phyloP scores from a whole-genome alignment of 352 stramenopile genomes.

The Aphanomyces astaci region DNA sequence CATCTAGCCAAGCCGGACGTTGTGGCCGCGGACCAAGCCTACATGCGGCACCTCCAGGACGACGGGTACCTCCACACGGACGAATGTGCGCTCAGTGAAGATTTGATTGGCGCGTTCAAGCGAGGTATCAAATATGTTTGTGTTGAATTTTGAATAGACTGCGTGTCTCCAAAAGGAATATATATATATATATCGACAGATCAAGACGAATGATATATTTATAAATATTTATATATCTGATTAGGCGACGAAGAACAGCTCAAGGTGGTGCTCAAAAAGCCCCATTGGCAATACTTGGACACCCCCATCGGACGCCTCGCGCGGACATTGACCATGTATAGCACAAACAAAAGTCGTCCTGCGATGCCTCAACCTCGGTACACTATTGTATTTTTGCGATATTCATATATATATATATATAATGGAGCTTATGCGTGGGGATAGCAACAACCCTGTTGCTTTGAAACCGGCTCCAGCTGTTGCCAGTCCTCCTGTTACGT shows the following conservation, averaged over 20 bases:
- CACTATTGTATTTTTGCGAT: neutral
- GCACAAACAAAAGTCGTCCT: no score
- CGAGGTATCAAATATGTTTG: neutral
- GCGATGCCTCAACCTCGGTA: no score
- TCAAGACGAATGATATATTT: no score
- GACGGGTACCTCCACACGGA: conserved; percentile 64
- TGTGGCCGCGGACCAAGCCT: conserved; percentile 60
- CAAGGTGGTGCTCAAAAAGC: conserved; percentile 63
- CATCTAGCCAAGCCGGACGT: conserved; percentile 51
- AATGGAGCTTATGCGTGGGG: no score
- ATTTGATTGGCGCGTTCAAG: conserved; percentile 72
- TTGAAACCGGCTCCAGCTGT: neutral
- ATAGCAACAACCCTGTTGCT: no score
- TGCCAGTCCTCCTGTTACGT: neutral
- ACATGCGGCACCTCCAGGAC: conserved; percentile 70
- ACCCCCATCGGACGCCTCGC: conserved; percentile 64
- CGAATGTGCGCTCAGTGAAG: conserved; percentile 65
- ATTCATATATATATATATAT: no score
- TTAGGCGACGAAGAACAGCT: conserved; percentile 65
- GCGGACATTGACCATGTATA: conserved; percentile 62
- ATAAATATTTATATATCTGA: neutral
- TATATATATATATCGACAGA: no score
- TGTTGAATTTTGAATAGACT: no score
- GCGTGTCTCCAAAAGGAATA: no score
- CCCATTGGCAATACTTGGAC: conserved; percentile 66